Percentiles rank a stretch among this genome's conserved stretches.
phyloP scores from a whole-genome alignment of 1,139 yeast genomes.

The Taphrina pruni region DNA sequence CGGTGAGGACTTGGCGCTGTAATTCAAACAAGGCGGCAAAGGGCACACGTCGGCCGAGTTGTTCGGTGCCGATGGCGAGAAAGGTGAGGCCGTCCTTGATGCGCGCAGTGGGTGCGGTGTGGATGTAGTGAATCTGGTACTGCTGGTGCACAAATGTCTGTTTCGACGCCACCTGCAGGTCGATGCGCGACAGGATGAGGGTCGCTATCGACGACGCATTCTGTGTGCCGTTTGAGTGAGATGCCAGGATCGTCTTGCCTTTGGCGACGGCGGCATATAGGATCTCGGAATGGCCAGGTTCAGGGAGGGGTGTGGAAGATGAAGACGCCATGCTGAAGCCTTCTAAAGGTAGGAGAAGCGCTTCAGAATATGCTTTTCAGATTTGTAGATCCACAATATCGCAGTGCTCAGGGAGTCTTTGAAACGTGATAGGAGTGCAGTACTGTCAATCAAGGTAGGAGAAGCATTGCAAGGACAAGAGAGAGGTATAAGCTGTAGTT shows the following conservation, averaged over 20 bases:
- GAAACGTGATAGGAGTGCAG: not conserved
- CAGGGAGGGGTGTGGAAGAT: not conserved
- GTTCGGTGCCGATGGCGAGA: slow-evolving; percentile 49
- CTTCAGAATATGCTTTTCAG: too few relatives aligned
- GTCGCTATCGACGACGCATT: slow-evolving; percentile 29
- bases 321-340: slow-evolving; percentile 13
- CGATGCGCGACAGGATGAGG: slow-evolving; percentile 34
- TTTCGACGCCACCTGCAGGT: slow-evolving; percentile 20
- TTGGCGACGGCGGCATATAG: slow-evolving; percentile 32
- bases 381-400: too few relatives aligned
- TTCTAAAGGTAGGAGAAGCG: too few relatives aligned
- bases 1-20: slow-evolving; percentile 48
- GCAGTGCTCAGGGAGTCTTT: too few relatives aligned
- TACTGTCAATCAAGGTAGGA: not conserved
- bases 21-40: slow-evolving; percentile 51
- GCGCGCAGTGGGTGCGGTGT: slow-evolving; percentile 47
- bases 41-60: slow-evolving; percentile 51
- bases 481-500: too few relatives aligned
- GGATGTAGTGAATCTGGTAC: slow-evolving; percentile 52
- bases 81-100: slow-evolving; percentile 51
- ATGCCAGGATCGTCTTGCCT: slow-evolving; percentile 33
- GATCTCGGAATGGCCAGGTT: slow-evolving; percentile 2
- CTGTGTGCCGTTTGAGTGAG: slow-evolving; percentile 37
- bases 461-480: not conserved
- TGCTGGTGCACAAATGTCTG: slow-evolving; percentile 52